Evolutionary conservation across 2,329 filamentous ascomycete genomes (phyloP), one percentile per base, ranked within the genome.

Genomic region (Colletotrichum tropicale): DNA sequence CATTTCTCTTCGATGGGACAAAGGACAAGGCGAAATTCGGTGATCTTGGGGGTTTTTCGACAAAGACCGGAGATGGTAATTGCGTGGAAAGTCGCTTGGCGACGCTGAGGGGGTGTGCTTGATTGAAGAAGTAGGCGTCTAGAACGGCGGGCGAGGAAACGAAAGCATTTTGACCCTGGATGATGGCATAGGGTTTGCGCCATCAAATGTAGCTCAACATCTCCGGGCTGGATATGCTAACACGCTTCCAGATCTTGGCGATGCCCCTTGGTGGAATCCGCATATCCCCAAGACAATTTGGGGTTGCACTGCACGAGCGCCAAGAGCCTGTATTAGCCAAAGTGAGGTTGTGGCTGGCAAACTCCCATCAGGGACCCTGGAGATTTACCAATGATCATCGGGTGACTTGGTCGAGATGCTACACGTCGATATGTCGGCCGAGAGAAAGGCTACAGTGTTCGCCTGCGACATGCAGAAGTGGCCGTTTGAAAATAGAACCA

Each of bases 191-290:
- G 48, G 26, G 24, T 26, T 60, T 16, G 24, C 32, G 62, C 30
- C 43, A 36, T 15, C 28, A 67, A 67, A 38, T 36, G 48, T 67
- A 58, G 28, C 30, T 67, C n/a, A 56, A 58, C 26, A 65, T n/a
- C 9, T 24, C 64, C 34, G 60, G 58, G 34, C 43, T 61, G 61
- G 48, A n/a, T n/a, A 18, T 48, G 34, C 74, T 69, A 76, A 60
- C 9, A 70, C 74, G 64, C 48, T 74, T 69, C 43, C 48, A 76
- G 64, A 36, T 13, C 74, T 74, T 76, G 74, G 70, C 70, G 48
- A 74, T 65, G 52, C 21, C 58, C 21, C 58, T 21, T 67, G 64
- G 64, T 65, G 64, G 43, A 55, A 69, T 52, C 43, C 64, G 58
- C 65, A 69, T 64, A n/a, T 34, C 16, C 28, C 74, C 74, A 69